A percentile compares a stretch with the other conserved stretches of the same genome.
These are phyloP conservation scores for Pneumocystis carinii DNA, from an alignment of 1,139 yeast species.

Conservation along the genomic window DNA sequence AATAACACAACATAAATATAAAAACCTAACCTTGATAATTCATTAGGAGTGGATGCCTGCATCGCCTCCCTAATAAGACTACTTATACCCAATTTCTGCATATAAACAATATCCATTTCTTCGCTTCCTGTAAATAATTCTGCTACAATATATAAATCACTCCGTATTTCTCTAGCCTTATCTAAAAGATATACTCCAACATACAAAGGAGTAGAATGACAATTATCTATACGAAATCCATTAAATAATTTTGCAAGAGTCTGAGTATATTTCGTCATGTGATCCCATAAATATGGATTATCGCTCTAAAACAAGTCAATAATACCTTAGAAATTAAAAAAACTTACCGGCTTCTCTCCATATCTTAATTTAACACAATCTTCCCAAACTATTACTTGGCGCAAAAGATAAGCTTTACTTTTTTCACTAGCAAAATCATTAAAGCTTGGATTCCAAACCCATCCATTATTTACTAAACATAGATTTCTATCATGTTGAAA, in stretches of 20 bases:
- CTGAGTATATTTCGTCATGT: constrained; percentile 68
- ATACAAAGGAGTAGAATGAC: constrained; percentile 90
- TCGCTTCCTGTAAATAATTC: constrained; percentile 90
- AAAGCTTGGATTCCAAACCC: constrained; percentile 95
- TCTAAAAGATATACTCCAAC: constrained; percentile 84
- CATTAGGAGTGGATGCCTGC: constrained; percentile 87
- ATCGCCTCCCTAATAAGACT: constrained; percentile 88
- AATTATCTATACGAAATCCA: constrained; percentile 87
- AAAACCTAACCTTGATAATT: constrained; percentile 36
- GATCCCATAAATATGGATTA: constrained; percentile 77
- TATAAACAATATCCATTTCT: constrained; percentile 75
- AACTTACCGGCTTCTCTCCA: constrained; percentile 43
- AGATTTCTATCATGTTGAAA: constrained; percentile 39
- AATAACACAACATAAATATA: neutral
- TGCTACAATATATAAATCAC: constrained; percentile 82
- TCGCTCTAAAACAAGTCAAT: constrained; percentile 26
- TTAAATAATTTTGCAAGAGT: constrained; percentile 62
- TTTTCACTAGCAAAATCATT: constrained; percentile 77
- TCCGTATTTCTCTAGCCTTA: constrained; percentile 71
- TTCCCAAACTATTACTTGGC: constrained; percentile 96
- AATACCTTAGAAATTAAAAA: neutral
- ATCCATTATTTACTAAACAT: constrained; percentile 86
- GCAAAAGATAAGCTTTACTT: constrained; percentile 67
- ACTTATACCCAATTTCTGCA: constrained; percentile 76
- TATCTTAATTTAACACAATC: constrained; percentile 90